Evolutionary conservation across 139 green algal genomes (phyloP).

Genomic region (Auxenochlorella pyrenoidosa): DNA sequence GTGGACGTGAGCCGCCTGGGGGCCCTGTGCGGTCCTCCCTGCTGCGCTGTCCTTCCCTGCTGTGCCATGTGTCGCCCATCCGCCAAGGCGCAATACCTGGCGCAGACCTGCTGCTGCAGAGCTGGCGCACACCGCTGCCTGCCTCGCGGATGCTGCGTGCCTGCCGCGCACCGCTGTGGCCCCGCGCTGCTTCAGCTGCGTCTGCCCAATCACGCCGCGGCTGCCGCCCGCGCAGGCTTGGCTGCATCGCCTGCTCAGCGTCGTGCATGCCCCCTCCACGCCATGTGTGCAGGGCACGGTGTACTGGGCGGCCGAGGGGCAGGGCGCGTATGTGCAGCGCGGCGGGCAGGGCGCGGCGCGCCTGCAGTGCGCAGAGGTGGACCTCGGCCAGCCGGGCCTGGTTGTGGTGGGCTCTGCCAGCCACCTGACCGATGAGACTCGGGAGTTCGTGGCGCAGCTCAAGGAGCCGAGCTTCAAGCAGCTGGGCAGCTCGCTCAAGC

Average conservation of each 20-base stretch:
- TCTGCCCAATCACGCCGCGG: background rate
- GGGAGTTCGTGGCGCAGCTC: conserved; percentile 80
- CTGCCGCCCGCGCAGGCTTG: no score
- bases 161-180: background rate
- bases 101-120: background rate
- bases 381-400: conserved; percentile 51
- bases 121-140: background rate
- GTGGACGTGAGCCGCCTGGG: conserved; percentile 27
- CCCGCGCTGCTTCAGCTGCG: background rate
- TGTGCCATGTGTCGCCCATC: no score
- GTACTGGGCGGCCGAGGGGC: conserved; percentile 76
- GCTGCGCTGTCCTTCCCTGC: no score
- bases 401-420: conserved; percentile 66
- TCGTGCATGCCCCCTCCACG: background rate
- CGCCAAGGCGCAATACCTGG: no score
- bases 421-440: conserved; percentile 70
- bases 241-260: no score
- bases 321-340: conserved; percentile 75
- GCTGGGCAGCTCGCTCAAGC: conserved; percentile 85
- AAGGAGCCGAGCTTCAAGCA: conserved; percentile 70
- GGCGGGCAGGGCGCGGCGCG: conserved; percentile 10
- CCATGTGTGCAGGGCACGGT: conserved; percentile 48
- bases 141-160: no score
- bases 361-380: conserved; percentile 57
- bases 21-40: no score